These are phyloP conservation scores for Apiotrichum laibachii DNA, from an alignment of 1,284 basidiomycete genomes.

Conservation along the genomic window DNA sequence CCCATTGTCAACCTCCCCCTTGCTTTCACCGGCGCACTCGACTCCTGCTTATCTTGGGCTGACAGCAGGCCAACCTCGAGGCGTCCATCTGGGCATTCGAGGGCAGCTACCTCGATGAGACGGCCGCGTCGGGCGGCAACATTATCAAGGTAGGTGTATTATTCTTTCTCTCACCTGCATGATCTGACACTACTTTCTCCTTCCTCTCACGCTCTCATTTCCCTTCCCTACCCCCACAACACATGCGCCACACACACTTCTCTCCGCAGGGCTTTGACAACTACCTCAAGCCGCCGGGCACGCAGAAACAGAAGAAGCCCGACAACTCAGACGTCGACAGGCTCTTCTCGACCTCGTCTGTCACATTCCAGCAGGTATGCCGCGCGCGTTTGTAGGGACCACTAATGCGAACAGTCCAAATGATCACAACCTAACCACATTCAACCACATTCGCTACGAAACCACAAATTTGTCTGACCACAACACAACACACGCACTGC, in stretches of 20 bases:
- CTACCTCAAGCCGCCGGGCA: conserved; percentile 52
- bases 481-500: not conserved
- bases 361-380: conserved; percentile 49
- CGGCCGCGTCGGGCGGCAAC: conserved; percentile 49
- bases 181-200: too few species aligned
- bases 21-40: too few species aligned
- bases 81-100: conserved; percentile 55
- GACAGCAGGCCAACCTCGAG: conserved; percentile 50
- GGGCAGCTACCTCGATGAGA: conserved; percentile 54
- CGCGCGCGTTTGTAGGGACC: conserved; percentile 8
- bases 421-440: conserved; percentile 2
- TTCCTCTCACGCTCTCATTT: not conserved
- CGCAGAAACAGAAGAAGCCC: conserved; percentile 45
- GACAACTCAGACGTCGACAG: conserved; percentile 50
- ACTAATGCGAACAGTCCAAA: conserved; percentile 13
- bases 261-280: conserved; percentile 52
- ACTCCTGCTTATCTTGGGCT: not conserved
- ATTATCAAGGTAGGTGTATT: conserved; percentile 49
- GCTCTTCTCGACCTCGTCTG: conserved; percentile 51
- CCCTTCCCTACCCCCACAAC: not conserved
- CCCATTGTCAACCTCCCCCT: not conserved
- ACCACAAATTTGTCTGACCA: not conserved
- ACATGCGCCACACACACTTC: not conserved
- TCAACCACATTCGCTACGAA: not conserved
- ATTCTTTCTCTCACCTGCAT: not conserved